Conservation (phyloP, 1,284 basidiomycete species). For the Agaricales sp. region DNA sequence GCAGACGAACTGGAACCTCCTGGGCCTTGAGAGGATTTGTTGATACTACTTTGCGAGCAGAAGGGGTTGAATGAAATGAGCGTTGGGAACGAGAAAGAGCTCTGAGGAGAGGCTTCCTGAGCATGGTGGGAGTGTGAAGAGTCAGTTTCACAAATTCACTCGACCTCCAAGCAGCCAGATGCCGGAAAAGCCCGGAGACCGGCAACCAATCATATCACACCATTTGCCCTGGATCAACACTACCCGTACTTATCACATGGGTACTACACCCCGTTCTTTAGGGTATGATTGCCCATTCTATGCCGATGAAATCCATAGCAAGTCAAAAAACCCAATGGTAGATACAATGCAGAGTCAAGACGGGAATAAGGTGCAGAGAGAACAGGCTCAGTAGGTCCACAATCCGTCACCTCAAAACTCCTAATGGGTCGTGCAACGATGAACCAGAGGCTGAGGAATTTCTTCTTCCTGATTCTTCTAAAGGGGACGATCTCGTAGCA, state of each 20-base stretch:
- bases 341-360: not conserved
- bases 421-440: slow-evolving; percentile 50
- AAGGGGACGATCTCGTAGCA: slow-evolving; percentile 1
- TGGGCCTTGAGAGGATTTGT: slow-evolving; percentile 76
- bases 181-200: not conserved
- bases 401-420: slow-evolving; percentile 29
- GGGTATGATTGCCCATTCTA: too few species aligned
- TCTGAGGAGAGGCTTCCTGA: slow-evolving; percentile 31
- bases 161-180: slow-evolving; percentile 1
- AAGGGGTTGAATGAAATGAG: slow-evolving; percentile 52
- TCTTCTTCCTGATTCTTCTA: not conserved
- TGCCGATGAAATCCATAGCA: too few species aligned
- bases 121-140: slow-evolving; percentile 25
- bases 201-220: slow-evolving; percentile 3
- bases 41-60: slow-evolving; percentile 54
- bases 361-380: not conserved
- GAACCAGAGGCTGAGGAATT: slow-evolving; percentile 8
- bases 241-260: not conserved
- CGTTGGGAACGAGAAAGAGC: slow-evolving; percentile 38
- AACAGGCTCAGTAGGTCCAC: not conserved
- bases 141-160: slow-evolving; percentile 8
- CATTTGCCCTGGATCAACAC: not conserved
- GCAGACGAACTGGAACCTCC: slow-evolving; percentile 57
- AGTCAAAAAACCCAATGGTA: not conserved
- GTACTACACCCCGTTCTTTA: too few species aligned